Evolutionary conservation across 148 eudicot genomes (phyloP).

Genomic region (Nepenthes mirabilis): DNA sequence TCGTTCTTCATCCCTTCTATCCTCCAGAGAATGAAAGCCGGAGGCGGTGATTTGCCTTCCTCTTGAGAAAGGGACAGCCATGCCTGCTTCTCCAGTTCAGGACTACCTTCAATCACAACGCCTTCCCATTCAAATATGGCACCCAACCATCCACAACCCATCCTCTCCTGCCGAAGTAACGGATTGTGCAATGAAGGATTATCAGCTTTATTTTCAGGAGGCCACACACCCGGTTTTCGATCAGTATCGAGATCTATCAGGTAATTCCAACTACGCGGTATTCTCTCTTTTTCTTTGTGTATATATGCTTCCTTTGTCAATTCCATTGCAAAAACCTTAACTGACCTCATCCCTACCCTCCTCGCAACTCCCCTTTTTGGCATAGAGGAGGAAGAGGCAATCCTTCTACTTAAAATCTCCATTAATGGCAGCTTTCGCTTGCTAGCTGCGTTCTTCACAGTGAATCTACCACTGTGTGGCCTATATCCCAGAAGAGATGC

Average conservation of each 20-base stretch:
- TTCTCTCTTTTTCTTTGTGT: constrained; percentile 32
- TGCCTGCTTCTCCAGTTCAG: constrained; percentile 77
- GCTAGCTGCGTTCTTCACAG: constrained; percentile 18
- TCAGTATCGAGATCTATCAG: constrained; percentile 32
- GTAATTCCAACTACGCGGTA: constrained; percentile 31
- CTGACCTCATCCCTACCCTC: constrained; percentile 11
- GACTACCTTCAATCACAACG: constrained; percentile 72
- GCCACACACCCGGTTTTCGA: constrained; percentile 60
- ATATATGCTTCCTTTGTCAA: constrained; percentile 59
- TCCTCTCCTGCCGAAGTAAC: constrained; percentile 70
- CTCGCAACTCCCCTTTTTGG: constrained; percentile 14
- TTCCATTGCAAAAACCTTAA: constrained; percentile 69
- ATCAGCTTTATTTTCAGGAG: constrained; percentile 74
- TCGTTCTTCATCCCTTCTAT: constrained; percentile 95
- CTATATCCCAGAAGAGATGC: constrained; percentile 42
- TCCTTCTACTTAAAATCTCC: constrained; percentile 15
- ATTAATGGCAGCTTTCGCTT: constrained; percentile 13
- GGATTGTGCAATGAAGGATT: constrained; percentile 66
- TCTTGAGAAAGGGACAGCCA: constrained; percentile 78
- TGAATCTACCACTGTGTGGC: constrained; percentile 28
- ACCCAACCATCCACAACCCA: constrained; percentile 96
- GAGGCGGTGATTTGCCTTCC: constrained; percentile 82
- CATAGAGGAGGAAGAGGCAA: constrained; percentile 4
- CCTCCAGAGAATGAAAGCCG: constrained; percentile 41
- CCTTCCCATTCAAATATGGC: constrained; percentile 99